phyloP scores from a whole-genome alignment of 2,329 filamentous ascomycete species.

The Phialophora macrospora region DNA sequence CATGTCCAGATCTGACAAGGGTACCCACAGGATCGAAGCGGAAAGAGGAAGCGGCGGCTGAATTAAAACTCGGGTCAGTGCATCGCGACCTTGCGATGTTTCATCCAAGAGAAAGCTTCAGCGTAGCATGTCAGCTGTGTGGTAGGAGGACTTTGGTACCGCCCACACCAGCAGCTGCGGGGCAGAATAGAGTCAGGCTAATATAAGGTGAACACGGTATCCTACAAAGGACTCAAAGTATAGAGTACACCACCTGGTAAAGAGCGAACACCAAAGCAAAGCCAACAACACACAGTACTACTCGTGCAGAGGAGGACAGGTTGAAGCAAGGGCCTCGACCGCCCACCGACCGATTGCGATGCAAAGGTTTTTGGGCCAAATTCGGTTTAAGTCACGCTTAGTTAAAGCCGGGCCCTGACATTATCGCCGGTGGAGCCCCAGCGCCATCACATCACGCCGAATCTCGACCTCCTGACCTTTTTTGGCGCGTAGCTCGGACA shows the following conservation, averaged over 20 bases:
- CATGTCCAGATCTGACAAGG: neutral
- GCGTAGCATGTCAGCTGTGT: neutral
- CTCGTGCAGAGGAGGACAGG: too few relatives aligned
- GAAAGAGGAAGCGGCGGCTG: neutral
- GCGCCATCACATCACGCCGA: neutral
- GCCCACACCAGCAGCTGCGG: neutral
- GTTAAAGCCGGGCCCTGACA: conserved; percentile 16
- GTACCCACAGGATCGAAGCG: neutral
- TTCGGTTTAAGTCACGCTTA: conserved; percentile 5
- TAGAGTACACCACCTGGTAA: neutral
- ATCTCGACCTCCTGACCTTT: conserved; percentile 11
- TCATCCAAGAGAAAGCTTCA: neutral
- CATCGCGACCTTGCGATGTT: neutral
- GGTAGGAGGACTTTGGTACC: neutral
- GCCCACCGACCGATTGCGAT: neutral
- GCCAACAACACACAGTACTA: neutral
- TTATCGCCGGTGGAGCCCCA: conserved; percentile 10
- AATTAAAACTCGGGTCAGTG: neutral
- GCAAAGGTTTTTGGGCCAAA: neutral
- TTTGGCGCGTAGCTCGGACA: conserved; percentile 7
- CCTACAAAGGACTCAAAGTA: neutral
- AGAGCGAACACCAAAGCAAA: neutral
- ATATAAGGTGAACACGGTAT: neutral
- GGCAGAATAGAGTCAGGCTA: neutral
- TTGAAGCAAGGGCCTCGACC: neutral